Base-by-base conservation (phyloP, 345 rosid genomes). In the Brassica juncea region DNA sequence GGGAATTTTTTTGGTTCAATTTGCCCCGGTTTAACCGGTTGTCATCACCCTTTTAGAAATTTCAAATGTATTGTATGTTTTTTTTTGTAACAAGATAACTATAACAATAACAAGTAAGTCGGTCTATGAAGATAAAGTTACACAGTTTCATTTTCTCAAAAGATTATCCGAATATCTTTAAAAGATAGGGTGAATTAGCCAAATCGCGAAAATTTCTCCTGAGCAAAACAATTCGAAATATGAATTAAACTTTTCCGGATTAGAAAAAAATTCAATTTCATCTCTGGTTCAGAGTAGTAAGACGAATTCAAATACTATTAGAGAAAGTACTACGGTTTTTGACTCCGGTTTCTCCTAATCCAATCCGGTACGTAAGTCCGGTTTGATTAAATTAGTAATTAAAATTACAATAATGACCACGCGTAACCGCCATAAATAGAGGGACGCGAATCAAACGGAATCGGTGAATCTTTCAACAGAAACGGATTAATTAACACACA, bases 381-480 rank as follows among this genome's bases (percentile, higher is more conserved):
- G 39, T 35, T 32, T 35, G 39, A 35, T 35, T 35, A 35, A 35
- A 35, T 14, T 49, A 49, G 16, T 49, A 49, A 4, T 14, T 3
- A 49, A 42, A 49, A 49, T 49, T 49, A 49, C 19, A 14, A 5
- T 47, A 1, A 5, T 49, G 8, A 49, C 57, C 57, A n/a, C 19
- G 19, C 58, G 71, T 77, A 62, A 64, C 30, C 19, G 35, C 71
- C 72, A 71, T 72, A 72, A 72, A 78, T 65, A 71, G 37, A 72
- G 67, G 67, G 82, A 72, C 2, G 59, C 76, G 72, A 66, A 72
- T 72, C 77, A 31, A 23, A 59, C 57, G 64, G 73, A 66, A 79
- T 78, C 73, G 42, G 15, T 62, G 65, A 63, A 70, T 25, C 31
- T 16, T 8, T 78, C 47, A 52, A 54, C 81, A 62, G 32, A 64